Evolutionary conservation across 495 filamentous ascomycete species (phyloP).

Genomic region (Glarea lozoyensis): DNA sequence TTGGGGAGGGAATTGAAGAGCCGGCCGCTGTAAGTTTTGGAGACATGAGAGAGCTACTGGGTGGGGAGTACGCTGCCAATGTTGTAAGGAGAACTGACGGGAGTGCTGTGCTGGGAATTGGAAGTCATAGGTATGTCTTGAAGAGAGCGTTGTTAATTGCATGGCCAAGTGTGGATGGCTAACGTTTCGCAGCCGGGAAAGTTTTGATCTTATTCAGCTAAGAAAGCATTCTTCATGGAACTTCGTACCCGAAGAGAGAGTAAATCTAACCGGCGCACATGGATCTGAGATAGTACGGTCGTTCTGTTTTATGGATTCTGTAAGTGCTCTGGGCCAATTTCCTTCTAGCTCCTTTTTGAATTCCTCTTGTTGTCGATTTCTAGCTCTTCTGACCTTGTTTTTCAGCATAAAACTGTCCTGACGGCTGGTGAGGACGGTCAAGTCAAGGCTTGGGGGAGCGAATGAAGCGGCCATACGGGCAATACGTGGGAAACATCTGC

Average conservation of each 20-base stretch:
- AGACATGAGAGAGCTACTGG: slow-evolving; percentile 61
- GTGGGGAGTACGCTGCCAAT: slow-evolving; percentile 78
- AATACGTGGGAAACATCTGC: not conserved
- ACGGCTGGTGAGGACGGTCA: slow-evolving; percentile 74
- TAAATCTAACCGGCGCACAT: slow-evolving; percentile 68
- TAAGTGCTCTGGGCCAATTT: slow-evolving; percentile 25
- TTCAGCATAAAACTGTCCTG: slow-evolving; percentile 60
- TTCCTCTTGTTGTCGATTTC: too few species aligned
- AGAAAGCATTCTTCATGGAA: slow-evolving; percentile 48
- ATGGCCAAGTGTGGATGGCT: too few species aligned
- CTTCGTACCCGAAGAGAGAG: slow-evolving; percentile 48
- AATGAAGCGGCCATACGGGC: too few species aligned
- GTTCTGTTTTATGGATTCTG: slow-evolving; percentile 62
- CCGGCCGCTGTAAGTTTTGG: slow-evolving; percentile 54
- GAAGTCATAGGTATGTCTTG: slow-evolving; percentile 46
- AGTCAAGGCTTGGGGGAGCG: slow-evolving; percentile 51
- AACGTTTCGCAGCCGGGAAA: slow-evolving; percentile 41
- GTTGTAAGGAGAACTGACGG: slow-evolving; percentile 47
- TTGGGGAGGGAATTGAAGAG: slow-evolving; percentile 43
- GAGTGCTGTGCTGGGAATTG: slow-evolving; percentile 51
- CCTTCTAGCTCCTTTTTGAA: slow-evolving; percentile 13
- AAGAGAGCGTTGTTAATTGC: not conserved
- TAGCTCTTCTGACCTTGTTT: too few species aligned
- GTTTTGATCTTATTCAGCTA: slow-evolving; percentile 60
- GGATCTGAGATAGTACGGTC: slow-evolving; percentile 77